Percentiles rank a stretch among this genome's conserved stretches.
Conservation (phyloP, 2,329 filamentous ascomycete genomes). For the Exserohilum rostratum region DNA sequence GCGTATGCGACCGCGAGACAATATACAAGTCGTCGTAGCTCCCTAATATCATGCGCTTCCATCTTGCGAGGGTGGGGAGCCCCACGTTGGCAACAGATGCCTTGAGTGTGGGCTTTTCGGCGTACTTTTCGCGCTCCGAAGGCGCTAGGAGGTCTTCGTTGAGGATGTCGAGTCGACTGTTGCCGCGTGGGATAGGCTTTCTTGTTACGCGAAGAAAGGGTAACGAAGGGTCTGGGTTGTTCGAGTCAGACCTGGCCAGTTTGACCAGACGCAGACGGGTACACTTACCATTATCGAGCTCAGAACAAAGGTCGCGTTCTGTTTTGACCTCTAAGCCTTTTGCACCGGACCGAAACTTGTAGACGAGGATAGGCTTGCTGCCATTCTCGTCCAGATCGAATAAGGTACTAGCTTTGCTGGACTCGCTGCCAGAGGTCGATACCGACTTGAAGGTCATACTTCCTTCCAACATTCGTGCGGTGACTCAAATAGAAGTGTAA, state of each 20-base stretch:
- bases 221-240: slow-evolving; percentile 48
- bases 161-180: slow-evolving; percentile 54
- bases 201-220: slow-evolving; percentile 53
- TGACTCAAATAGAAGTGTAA: slow-evolving; percentile 22
- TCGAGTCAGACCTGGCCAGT: slow-evolving; percentile 28
- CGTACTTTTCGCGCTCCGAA: slow-evolving; percentile 45
- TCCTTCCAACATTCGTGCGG: slow-evolving; percentile 18
- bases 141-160: slow-evolving; percentile 52
- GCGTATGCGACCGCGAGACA: slow-evolving; percentile 50
- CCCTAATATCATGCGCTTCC: slow-evolving; percentile 54
- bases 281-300: slow-evolving; percentile 45
- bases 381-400: slow-evolving; percentile 54
- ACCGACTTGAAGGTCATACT: slow-evolving; percentile 53
- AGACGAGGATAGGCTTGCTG: slow-evolving; percentile 53
- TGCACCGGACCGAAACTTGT: slow-evolving; percentile 52
- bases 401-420: slow-evolving; percentile 49
- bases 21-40: slow-evolving; percentile 58
- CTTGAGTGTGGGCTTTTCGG: slow-evolving; percentile 55
- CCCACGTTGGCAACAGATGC: slow-evolving; percentile 56
- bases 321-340: slow-evolving; percentile 49
- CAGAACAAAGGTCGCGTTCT: slow-evolving; percentile 53
- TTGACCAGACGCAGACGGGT: background rate
- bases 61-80: slow-evolving; percentile 53
- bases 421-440: slow-evolving; percentile 48
- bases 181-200: slow-evolving; percentile 54